Evolutionary conservation across 805 yeast genomes (phyloP), one percentile per base, ranked within the genome.

Genomic region (Cyberlindnera mycetangii): DNA sequence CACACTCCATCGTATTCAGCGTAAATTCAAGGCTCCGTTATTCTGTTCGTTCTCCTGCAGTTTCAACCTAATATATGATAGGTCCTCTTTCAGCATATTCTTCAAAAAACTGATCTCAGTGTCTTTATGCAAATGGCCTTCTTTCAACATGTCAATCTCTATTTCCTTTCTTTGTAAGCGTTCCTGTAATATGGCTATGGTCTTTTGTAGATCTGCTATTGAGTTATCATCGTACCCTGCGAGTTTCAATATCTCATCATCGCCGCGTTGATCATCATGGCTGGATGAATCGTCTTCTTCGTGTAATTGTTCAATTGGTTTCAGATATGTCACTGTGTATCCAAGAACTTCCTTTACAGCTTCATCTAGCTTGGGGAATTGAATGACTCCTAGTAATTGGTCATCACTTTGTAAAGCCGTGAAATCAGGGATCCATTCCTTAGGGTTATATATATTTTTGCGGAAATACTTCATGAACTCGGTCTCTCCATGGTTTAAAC

Each of bases 371-470:
- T 35, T 47, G 2, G 48, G 46, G 22, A 58, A 48, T 16, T 39
- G 32, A 15, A 58, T 56, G 21, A 15, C 34, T 21, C 43, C 32
- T 27, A 57, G 34, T 7, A 51, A 40, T 7, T 41, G 39, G 20
- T 49, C 54, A 15, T 32, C 42, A 7, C 32, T 34, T 25, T 25
- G 28, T 1, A 32, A 42, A 9, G 42, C 37, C 8, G 44, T 37
- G 19, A 52, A 50, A 21, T 50, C 50, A 0, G 62, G 62, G 6
- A 50, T 37, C 62, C 62, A 57, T 42, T 58, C 60, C 33, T 44
- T 57, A 9, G 45, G 40, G 37, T 49, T 55, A 28, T 48, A 47
- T 24, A 51, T 45, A 30, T 39, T 55, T 16, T 38, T 45, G 34
- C 32, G 50, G 40, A 57, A 57, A 35, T 44, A 54, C 19, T 53